These are phyloP conservation scores for Gaeumannomyces sp. DNA, from an alignment of 2,329 filamentous ascomycete species.

Conservation along the genomic window DNA sequence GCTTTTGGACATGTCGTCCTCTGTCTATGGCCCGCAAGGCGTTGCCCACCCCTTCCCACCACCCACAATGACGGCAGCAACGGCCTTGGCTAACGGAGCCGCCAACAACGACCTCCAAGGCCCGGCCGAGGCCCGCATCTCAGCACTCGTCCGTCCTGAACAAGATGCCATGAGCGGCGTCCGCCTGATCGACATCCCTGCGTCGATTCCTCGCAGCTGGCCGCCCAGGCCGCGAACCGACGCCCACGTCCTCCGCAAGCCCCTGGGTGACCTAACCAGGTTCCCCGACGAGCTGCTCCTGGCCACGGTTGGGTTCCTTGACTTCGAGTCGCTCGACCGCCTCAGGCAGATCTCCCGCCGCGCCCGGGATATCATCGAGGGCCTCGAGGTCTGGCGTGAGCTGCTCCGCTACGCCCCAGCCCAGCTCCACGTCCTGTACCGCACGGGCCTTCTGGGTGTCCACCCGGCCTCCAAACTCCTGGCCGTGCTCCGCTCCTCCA, in stretches of 20 bases:
- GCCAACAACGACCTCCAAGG: neutral
- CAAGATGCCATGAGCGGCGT: neutral
- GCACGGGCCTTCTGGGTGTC: slow-evolving; percentile 1
- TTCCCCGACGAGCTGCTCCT: slow-evolving; percentile 2
- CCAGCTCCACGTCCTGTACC: neutral
- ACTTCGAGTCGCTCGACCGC: slow-evolving; percentile 4
- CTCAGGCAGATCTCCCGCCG: slow-evolving; percentile 2
- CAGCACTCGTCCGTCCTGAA: neutral
- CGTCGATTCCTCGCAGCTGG: neutral
- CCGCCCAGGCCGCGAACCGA: neutral
- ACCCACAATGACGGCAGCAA: neutral
- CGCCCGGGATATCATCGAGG: neutral
- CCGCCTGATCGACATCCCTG: neutral
- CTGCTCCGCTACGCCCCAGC: slow-evolving; percentile 4
- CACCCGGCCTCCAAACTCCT: neutral
- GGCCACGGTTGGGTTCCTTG: neutral
- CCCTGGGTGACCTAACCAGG: neutral
- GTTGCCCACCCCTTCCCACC: neutral
- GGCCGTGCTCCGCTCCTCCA: slow-evolving; percentile 1
- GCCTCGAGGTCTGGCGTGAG: neutral
- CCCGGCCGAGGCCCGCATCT: neutral
- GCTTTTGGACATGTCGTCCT: neutral
- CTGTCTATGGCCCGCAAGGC: neutral
- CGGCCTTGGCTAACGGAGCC: neutral
- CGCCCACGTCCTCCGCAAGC: neutral